Percentiles rank a stretch among this genome's conserved stretches.
These are phyloP conservation scores for Cudoniella acicularis DNA, from an alignment of 495 filamentous ascomycete species.

Conservation along the genomic window DNA sequence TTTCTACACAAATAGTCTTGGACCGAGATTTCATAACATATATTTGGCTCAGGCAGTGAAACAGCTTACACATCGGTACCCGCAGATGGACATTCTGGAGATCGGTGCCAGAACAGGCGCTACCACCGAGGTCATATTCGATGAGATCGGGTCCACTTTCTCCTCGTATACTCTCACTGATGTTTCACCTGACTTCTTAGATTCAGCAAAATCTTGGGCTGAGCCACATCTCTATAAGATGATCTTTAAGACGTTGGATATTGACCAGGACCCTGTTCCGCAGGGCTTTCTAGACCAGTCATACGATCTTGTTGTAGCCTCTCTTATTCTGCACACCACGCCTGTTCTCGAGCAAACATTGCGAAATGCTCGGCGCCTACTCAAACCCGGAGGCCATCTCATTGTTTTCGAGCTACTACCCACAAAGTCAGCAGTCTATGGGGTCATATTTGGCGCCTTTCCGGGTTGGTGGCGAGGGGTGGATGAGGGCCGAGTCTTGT, in stretches of 20 bases:
- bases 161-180: conserved; percentile 43
- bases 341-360: conserved; percentile 43
- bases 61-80: neutral
- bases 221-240: neutral
- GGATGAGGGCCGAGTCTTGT: neutral
- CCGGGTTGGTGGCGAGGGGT: conserved; percentile 45
- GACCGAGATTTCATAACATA: no score
- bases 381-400: conserved; percentile 30
- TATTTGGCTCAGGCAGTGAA: no score
- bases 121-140: neutral
- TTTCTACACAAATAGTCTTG: no score
- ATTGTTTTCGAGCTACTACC: conserved; percentile 36
- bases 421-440: conserved; percentile 6
- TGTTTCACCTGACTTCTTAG: conserved; percentile 46
- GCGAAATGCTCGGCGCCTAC: conserved; percentile 32
- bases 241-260: conserved; percentile 35
- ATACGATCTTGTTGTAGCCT: conserved; percentile 50
- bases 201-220: conserved; percentile 25
- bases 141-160: conserved; percentile 16
- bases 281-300: conserved; percentile 43
- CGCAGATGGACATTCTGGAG: neutral
- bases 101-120: neutral
- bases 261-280: conserved; percentile 36
- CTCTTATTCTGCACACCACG: conserved; percentile 49
- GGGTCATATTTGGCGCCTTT: conserved; percentile 32